phyloP scores from a whole-genome alignment of 2,329 filamentous ascomycete genomes.

The Claviceps purpurea region DNA sequence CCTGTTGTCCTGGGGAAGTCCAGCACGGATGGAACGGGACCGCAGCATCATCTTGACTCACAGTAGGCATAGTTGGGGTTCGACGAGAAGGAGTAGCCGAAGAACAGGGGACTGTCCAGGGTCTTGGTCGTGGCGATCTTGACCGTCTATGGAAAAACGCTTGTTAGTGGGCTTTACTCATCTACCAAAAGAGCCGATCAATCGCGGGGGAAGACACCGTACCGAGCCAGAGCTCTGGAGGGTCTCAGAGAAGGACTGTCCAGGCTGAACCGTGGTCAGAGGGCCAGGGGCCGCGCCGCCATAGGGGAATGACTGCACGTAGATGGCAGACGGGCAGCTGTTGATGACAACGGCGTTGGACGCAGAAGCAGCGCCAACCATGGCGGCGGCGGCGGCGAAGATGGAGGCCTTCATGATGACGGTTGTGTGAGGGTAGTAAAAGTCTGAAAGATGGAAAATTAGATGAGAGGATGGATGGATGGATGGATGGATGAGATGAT shows the following conservation, averaged over 20 bases:
- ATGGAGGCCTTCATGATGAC: conserved; percentile 17
- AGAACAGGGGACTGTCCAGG: conserved; percentile 24
- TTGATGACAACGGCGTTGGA: conserved; percentile 24
- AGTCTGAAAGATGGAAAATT: no score
- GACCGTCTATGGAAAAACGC: conserved; percentile 19
- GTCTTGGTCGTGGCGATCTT: conserved; percentile 27
- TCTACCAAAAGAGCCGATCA: neutral
- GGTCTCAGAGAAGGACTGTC: conserved; percentile 22
- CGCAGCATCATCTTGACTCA: conserved; percentile 11
- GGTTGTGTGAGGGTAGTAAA: neutral
- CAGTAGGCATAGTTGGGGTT: conserved; percentile 26
- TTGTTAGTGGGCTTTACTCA: neutral
- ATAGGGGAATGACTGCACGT: conserved; percentile 24
- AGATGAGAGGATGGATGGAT: neutral
- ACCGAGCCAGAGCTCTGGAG: conserved; percentile 24
- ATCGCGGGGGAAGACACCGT: conserved; percentile 6
- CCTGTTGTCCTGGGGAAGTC: no score
- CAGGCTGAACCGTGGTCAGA: conserved; percentile 19
- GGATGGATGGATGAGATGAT: neutral
- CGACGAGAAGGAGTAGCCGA: conserved; percentile 26
- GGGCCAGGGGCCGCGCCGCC: conserved; percentile 18
- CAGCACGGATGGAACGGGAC: neutral
- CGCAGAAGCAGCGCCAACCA: conserved; percentile 20
- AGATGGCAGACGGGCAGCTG: conserved; percentile 19
- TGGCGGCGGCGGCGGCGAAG: conserved; percentile 15